Evolutionary conservation across 129 eudicot genomes (phyloP), one percentile per base, ranked within the genome.

Genomic region (Erigeron canadensis): DNA sequence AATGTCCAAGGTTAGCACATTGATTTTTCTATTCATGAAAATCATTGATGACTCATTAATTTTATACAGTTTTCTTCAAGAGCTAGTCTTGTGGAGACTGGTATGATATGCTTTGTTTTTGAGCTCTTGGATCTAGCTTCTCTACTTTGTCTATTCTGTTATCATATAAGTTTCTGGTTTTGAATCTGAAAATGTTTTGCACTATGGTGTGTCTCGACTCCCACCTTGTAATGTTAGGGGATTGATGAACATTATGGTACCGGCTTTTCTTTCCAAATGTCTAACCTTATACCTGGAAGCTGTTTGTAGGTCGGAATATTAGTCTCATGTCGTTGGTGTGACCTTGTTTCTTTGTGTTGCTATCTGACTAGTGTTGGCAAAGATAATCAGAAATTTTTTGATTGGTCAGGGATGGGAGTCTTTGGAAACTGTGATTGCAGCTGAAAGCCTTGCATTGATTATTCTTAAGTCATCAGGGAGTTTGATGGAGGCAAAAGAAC

Each of bases 351-450:
- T 61, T 9, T 63, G 75, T 70, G 63, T 40, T 69, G 28, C 47
- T 69, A 37, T 28, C 34, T 28, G 34, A 28, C 34, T 47, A 67
- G 4, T 39, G 51, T 28, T 7, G 23, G 45, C 8, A 69, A 16
- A 53, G 17, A 37, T 51, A 38, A 69, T 65, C 16, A 40, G 16
- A 54, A 17, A 56, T 43, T 39, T 48, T 6, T 51, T 69, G 15
- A 34, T 67, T 74, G 41, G 71, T 45, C 65, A 94, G 98, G 96
- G 97, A 17, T 87, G 98, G 97, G 80, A 84, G 47, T 83, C 93
- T 77, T 75, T 89, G 86, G 95, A 89, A 63, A 94, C 96, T 45
- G 86, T 94, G 41, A 71, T 89, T 78, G 84, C 89, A 65, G 93
- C 98, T 53, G 98, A 94, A 79, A 80, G 86, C 70, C 92, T 94